A percentile compares a stretch with the other conserved stretches of the same genome.
Evolutionary conservation across 148 eudicot species (phyloP).

Genomic region (Heliamphora exappendiculata): DNA sequence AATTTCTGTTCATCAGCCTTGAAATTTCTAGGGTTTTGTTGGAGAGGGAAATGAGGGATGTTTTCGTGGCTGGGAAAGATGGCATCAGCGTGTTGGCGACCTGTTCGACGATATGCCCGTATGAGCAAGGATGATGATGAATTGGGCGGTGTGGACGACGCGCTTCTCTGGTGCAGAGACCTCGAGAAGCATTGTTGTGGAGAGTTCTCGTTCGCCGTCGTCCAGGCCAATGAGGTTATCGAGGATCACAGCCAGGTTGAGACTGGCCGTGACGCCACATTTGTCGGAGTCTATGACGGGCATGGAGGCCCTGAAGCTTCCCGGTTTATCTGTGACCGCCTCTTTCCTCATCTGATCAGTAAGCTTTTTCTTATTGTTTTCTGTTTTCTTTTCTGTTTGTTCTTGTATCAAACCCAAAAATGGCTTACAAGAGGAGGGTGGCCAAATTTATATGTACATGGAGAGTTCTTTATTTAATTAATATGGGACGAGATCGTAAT

Average conservation of each 20-base stretch:
- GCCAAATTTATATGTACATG: not conserved
- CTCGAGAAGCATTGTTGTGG: constrained; percentile 56
- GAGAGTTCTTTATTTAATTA: too few species aligned
- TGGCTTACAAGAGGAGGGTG: not conserved
- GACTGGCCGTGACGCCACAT: constrained; percentile 40
- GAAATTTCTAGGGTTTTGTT: constrained; percentile 1
- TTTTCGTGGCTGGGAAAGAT: constrained; percentile 17
- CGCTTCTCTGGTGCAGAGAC: constrained; percentile 45
- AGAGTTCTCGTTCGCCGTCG: constrained; percentile 53
- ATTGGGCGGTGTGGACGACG: constrained; percentile 15
- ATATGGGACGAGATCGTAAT: too few species aligned
- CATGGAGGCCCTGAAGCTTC: constrained; percentile 68
- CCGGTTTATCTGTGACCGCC: constrained; percentile 34
- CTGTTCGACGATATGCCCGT: constrained; percentile 27
- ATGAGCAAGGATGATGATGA: constrained; percentile 22
- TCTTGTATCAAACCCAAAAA: not conserved
- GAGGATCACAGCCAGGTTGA: constrained; percentile 76
- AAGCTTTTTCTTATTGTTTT: constrained; percentile 6
- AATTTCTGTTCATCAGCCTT: not conserved
- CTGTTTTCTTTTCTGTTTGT: not conserved
- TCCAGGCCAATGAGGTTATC: constrained; percentile 44
- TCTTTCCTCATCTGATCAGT: constrained; percentile 45
- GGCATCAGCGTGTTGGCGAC: constrained; percentile 31
- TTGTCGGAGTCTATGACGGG: constrained; percentile 69
- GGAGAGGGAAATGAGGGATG: constrained; percentile 36